Evolutionary conservation across 2,329 filamentous ascomycete genomes (phyloP).

Genomic region (Domatiomyces catenatus): DNA sequence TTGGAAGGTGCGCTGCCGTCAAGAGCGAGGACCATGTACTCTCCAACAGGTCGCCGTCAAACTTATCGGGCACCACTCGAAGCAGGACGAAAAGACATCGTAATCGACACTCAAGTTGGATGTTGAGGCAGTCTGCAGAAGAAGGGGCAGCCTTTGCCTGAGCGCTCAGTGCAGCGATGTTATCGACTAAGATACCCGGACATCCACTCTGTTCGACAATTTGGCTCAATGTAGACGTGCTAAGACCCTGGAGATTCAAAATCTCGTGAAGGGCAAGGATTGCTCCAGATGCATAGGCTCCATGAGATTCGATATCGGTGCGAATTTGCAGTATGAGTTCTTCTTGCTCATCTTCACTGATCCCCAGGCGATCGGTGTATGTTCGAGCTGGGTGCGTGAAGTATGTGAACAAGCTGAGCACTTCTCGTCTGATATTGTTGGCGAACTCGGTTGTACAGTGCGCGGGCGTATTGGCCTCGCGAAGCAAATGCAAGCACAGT

Average conservation of each 20-base stretch:
- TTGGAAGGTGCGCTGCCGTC: slow-evolving; percentile 44
- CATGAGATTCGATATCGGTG: slow-evolving; percentile 2
- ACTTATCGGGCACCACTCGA: slow-evolving; percentile 41
- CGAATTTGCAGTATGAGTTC: slow-evolving; percentile 1
- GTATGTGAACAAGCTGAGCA: slow-evolving; percentile 1
- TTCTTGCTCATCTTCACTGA: slow-evolving; percentile 2
- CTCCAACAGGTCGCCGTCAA: slow-evolving; percentile 46
- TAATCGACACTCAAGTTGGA: background rate
- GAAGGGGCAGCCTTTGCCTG: background rate
- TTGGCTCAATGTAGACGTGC: slow-evolving; percentile 2
- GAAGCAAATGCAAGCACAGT: slow-evolving; percentile 51
- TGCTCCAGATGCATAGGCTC: slow-evolving; percentile 6
- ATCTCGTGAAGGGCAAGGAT: slow-evolving; percentile 1
- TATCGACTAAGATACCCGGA: background rate
- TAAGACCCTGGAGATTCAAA: background rate
- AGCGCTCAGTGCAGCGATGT: background rate
- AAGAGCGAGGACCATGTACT: slow-evolving; percentile 60
- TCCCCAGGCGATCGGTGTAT: background rate
- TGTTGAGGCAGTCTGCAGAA: background rate
- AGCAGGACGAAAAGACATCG: slow-evolving; percentile 4
- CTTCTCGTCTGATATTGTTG: slow-evolving; percentile 17
- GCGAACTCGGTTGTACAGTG: slow-evolving; percentile 36
- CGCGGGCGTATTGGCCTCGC: slow-evolving; percentile 49
- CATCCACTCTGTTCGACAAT: background rate
- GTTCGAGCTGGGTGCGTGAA: background rate